Percentiles rank a stretch among this genome's conserved stretches.
Evolutionary conservation across 148 eudicot species (phyloP).

Genomic region (Beta vulgaris): DNA sequence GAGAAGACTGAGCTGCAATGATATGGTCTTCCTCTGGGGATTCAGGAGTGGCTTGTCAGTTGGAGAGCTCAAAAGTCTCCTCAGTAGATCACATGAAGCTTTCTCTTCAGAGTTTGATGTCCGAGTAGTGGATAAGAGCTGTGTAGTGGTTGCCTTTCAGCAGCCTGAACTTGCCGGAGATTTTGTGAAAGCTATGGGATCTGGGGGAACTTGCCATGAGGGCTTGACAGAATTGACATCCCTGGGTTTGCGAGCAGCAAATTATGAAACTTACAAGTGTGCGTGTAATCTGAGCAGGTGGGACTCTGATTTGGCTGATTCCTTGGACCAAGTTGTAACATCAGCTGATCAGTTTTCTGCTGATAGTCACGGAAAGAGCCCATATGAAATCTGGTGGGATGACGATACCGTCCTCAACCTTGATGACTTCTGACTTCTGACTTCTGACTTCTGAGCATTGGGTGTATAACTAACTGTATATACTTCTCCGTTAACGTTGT

Average conservation of each 20-base stretch:
- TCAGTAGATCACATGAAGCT: conserved; percentile 45
- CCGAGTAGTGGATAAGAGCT: conserved; percentile 59
- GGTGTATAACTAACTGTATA: no score
- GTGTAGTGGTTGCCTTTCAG: conserved; percentile 72
- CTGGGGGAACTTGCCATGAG: conserved; percentile 40
- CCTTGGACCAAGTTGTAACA: conserved; percentile 56
- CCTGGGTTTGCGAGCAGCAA: conserved; percentile 58
- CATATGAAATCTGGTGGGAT: conserved; percentile 66
- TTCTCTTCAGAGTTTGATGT: conserved; percentile 72
- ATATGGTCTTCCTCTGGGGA: conserved; percentile 91
- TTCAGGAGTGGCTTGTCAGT: conserved; percentile 51
- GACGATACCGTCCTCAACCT: conserved; percentile 62
- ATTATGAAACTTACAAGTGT: conserved; percentile 51
- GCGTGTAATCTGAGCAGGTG: conserved; percentile 53
- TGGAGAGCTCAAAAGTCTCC: conserved; percentile 44
- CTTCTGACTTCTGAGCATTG: conserved; percentile 32
- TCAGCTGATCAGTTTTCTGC: conserved; percentile 32
- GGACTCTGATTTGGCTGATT: conserved; percentile 66
- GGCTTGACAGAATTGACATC: conserved; percentile 49
- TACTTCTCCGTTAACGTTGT: no score
- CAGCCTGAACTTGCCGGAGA: conserved; percentile 43
- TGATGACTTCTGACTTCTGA: conserved; percentile 52
- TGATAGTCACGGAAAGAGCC: conserved; percentile 29
- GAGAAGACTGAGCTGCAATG: conserved; percentile 43
- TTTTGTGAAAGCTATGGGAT: conserved; percentile 54